Conservation (phyloP, 1,139 yeast genomes). For the Kluyveromyces marxianus region DNA sequence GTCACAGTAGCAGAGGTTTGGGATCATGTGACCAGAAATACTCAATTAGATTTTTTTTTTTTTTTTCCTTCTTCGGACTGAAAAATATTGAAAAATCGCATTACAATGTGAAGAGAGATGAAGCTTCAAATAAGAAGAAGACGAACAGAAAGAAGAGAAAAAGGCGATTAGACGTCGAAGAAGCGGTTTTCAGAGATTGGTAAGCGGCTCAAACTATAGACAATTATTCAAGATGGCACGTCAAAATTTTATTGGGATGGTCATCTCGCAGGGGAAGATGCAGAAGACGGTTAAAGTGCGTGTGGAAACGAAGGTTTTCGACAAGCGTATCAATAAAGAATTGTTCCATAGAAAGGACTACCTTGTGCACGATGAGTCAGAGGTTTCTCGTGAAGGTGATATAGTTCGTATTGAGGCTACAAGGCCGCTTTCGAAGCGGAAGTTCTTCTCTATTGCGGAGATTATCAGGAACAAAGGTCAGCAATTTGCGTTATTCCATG, state of each 20-base stretch:
- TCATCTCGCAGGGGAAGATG: constrained; percentile 94
- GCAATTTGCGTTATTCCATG: constrained; percentile 75
- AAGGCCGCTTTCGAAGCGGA: constrained; percentile 75
- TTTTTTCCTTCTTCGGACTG: too few relatives aligned
- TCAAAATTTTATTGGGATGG: constrained; percentile 87
- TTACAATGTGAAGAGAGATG: too few relatives aligned
- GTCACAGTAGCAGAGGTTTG: too few relatives aligned
- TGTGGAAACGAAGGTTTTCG: constrained; percentile 64
- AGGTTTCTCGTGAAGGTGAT: constrained; percentile 90
- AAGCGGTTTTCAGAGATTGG: too few relatives aligned
- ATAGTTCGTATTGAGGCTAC: constrained; percentile 87
- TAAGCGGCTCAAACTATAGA: too few relatives aligned
- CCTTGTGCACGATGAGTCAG: constrained; percentile 89
- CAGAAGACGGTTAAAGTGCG: constrained; percentile 91
- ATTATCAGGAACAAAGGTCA: constrained; percentile 85
- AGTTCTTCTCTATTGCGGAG: constrained; percentile 90
- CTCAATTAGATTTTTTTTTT: too few relatives aligned
- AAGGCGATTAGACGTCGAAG: too few relatives aligned
- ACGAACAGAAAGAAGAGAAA: too few relatives aligned
- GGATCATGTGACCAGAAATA: too few relatives aligned
- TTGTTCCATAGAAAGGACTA: constrained; percentile 73
- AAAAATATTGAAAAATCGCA: too few relatives aligned
- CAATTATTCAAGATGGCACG: constrained; percentile 51
- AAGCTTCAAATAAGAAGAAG: too few relatives aligned
- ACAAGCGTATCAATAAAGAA: constrained; percentile 66